Evolutionary conservation across 768 basidiomycete species (phyloP), one percentile per base, ranked within the genome.

Genomic region (Suillus brevipes): DNA sequence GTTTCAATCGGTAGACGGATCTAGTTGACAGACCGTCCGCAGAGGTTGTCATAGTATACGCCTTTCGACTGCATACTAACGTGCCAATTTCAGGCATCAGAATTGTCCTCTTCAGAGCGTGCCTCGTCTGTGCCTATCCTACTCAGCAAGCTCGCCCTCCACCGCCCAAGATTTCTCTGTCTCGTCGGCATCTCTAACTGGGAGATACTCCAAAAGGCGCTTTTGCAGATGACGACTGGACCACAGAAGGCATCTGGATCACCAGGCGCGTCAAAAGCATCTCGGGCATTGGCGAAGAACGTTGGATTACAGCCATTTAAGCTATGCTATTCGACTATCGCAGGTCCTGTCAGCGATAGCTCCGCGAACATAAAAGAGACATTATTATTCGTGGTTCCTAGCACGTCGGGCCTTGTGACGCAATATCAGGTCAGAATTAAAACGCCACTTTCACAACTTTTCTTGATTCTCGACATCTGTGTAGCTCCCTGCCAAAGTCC

Each of bases 161-260:
- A 82, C 67, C 82, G 82, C 13, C 94, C 94, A 0, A 79, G 80
- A 4, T 78, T 95, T 6, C 82, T 93, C 0, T 93, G 91, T 70
- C 91, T 95, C 69, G 88, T 94, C 2, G 94, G 94, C 2, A 80
- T 91, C 65, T 81, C 82, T 10, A 93, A 95, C 38, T 87, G 86
- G 84, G 69, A 75, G 6, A 66, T 71, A 23, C 68, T 78, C 60
- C 70, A 74, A 78, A 82, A 45, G 72, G 79, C 65, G 65, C 69
- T 68, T 73, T 81, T 49, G 67, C 83, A 69, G 66, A 74, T 49
- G 59, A 73, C 61, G 63, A 59, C 25, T 20, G 25, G 40, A 42
- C 38, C 67, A 75, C 65, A 52, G 40, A n/a, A 37, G 31, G 28
- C 49, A 47, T 52, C 65, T 16, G 14, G 20, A 40, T 36, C 36